Evolutionary conservation across 2,329 filamentous ascomycete genomes (phyloP).

Genomic region (Nigrospora osmanthi): DNA sequence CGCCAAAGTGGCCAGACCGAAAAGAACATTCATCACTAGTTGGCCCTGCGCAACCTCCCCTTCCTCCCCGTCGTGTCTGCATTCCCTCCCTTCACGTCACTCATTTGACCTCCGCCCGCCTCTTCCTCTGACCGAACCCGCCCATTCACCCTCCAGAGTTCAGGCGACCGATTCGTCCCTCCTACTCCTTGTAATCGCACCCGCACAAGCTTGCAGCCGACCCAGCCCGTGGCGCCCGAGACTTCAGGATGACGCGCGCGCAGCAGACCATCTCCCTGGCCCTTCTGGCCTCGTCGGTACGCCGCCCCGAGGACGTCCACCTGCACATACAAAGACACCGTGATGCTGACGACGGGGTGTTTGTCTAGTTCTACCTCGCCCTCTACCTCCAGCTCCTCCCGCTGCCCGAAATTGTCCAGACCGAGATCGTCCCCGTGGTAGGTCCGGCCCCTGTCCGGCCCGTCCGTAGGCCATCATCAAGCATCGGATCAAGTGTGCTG

Average conservation of each 20-base stretch:
- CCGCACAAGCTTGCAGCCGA: too few species aligned
- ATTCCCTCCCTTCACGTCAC: too few species aligned
- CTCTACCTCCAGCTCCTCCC: slow-evolving; percentile 79
- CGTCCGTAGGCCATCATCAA: not conserved
- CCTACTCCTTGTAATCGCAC: too few species aligned
- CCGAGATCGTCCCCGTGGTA: slow-evolving; percentile 85
- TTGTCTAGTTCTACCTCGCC: slow-evolving; percentile 72
- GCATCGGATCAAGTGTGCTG: not conserved
- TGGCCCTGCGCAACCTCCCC: too few species aligned
- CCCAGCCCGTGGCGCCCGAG: too few species aligned
- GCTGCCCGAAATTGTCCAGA: slow-evolving; percentile 68
- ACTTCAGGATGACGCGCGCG: slow-evolving; percentile 76
- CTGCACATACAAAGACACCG: not conserved
- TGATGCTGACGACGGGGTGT: slow-evolving; percentile 1
- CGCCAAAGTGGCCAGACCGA: too few species aligned
- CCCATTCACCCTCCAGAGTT: too few species aligned
- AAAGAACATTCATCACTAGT: too few species aligned
- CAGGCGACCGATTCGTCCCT: too few species aligned
- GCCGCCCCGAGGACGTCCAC: slow-evolving; percentile 14
- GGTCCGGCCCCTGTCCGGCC: not conserved
- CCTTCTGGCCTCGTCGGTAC: slow-evolving; percentile 81
- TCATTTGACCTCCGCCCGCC: too few species aligned
- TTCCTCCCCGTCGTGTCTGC: too few species aligned
- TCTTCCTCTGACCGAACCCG: too few species aligned
- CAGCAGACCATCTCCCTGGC: slow-evolving; percentile 85